A percentile compares a stretch with the other conserved stretches of the same genome.
phyloP scores from a whole-genome alignment of 345 rosid species.

The Zanthoxylum bungeanum region DNA sequence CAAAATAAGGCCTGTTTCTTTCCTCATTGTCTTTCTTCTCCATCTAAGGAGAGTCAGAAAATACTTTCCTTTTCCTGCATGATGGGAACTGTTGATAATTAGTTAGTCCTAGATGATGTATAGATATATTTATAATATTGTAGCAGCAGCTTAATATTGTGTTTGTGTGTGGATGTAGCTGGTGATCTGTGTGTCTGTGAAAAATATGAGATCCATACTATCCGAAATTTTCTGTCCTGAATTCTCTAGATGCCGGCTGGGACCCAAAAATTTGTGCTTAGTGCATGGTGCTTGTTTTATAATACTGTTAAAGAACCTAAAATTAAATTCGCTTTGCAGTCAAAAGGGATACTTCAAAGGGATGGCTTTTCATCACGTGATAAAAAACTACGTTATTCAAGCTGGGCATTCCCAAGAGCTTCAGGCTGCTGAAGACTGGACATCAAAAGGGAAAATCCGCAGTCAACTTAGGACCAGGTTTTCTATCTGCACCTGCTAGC shows the following conservation, averaged over 20 bases:
- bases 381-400: constrained; percentile 84
- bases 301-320: background rate
- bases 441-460: constrained; percentile 66
- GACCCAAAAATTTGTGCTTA: background rate
- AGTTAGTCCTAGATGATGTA: no score
- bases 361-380: constrained; percentile 75
- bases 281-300: background rate
- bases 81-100: background rate
- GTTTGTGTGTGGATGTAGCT: no score
- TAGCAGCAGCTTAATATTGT: no score
- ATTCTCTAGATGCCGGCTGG: background rate
- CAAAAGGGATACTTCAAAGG: constrained; percentile 79
- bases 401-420: constrained; percentile 61
- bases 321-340: constrained; percentile 43
- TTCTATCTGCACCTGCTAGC: background rate
- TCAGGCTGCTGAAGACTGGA: constrained; percentile 78
- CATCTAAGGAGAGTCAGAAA: no score
- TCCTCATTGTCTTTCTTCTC: background rate
- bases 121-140: no score
- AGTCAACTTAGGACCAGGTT: constrained; percentile 66
- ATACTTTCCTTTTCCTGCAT: no score
- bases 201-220: no score
- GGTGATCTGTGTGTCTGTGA: no score
- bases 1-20: no score
- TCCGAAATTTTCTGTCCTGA: no score